A percentile compares a stretch with the other conserved stretches of the same genome.
Evolutionary conservation across 345 rosid species (phyloP).

Genomic region (Xanthoceras sorbifolium): DNA sequence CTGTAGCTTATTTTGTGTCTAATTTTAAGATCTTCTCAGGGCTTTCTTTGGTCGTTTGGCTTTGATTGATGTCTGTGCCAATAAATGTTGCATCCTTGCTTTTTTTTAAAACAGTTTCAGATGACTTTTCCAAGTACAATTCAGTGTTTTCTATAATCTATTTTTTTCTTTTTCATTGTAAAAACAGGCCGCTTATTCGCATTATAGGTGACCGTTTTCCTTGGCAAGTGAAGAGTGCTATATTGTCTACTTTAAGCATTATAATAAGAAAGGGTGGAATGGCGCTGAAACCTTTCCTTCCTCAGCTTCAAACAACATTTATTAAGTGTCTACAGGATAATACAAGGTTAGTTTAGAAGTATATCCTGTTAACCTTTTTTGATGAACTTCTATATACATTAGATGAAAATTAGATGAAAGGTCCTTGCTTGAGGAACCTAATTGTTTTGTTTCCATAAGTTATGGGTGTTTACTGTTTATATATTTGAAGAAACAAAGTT

Average conservation of each 20-base stretch:
- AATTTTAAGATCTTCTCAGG: no score
- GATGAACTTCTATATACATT: background rate
- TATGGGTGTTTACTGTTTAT: background rate
- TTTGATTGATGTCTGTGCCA: background rate
- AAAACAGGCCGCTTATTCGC: conserved; percentile 91
- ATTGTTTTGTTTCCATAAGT: background rate
- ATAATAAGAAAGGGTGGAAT: conserved; percentile 87
- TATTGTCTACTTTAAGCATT: conserved; percentile 77
- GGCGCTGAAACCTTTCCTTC: conserved; percentile 90
- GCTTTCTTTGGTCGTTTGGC: background rate
- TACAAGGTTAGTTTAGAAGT: conserved; percentile 59
- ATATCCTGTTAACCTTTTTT: background rate
- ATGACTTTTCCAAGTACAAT: conserved; percentile 1
- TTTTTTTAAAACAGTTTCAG: background rate
- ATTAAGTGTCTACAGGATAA: conserved; percentile 89
- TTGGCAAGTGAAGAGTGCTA: conserved; percentile 99
- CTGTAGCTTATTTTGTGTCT: background rate
- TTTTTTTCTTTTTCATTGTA: conserved; percentile 11
- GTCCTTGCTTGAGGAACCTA: background rate
- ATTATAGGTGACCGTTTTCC: conserved; percentile 97
- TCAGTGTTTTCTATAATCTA: background rate
- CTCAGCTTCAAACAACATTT: conserved; percentile 98
- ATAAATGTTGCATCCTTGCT: background rate
- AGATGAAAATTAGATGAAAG: background rate
- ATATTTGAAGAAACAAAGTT: background rate